Percentiles rank a stretch among this genome's conserved stretches.
These are phyloP conservation scores for Suillus brevipes DNA, from an alignment of 768 basidiomycete genomes.

Conservation along the genomic window DNA sequence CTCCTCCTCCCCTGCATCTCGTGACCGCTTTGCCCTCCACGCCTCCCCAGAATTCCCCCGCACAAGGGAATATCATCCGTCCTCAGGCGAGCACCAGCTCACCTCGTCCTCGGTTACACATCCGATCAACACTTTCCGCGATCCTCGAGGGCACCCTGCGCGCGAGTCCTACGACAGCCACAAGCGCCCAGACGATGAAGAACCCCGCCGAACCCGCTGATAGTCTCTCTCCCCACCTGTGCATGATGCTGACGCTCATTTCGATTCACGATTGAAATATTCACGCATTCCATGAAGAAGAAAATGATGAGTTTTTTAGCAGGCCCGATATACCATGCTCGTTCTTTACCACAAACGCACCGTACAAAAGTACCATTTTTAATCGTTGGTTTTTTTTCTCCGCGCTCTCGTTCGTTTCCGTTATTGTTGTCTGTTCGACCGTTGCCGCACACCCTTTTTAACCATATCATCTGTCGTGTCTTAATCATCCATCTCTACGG, in stretches of 20 bases:
- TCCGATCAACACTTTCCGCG: conserved; percentile 17
- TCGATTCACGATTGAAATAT: conserved; percentile 22
- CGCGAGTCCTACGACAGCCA: conserved; percentile 15
- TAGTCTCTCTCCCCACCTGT: conserved; percentile 21
- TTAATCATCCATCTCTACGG: conserved; percentile 14
- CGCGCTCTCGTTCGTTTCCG: conserved; percentile 18
- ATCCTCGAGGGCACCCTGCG: conserved; percentile 18
- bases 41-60: conserved; percentile 14
- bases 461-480: conserved; percentile 2
- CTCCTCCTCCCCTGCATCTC: conserved; percentile 18
- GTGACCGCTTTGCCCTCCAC: conserved; percentile 18
- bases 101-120: conserved; percentile 5
- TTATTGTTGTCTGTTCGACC: conserved; percentile 22
- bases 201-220: conserved; percentile 16
- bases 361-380: conserved; percentile 21
- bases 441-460: conserved; percentile 5
- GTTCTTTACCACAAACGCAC: conserved; percentile 13
- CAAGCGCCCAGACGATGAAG: conserved; percentile 22
- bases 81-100: conserved; percentile 17
- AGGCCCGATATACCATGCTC: conserved; percentile 3
- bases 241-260: conserved; percentile 4
- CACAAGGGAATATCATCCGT: conserved; percentile 14
- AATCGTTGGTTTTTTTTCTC: conserved; percentile 16
- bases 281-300: conserved; percentile 27
- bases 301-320: conserved; percentile 21